Evolutionary conservation across 176 grass and related monocot species (phyloP).

Genomic region (Triticum dicoccoides): DNA sequence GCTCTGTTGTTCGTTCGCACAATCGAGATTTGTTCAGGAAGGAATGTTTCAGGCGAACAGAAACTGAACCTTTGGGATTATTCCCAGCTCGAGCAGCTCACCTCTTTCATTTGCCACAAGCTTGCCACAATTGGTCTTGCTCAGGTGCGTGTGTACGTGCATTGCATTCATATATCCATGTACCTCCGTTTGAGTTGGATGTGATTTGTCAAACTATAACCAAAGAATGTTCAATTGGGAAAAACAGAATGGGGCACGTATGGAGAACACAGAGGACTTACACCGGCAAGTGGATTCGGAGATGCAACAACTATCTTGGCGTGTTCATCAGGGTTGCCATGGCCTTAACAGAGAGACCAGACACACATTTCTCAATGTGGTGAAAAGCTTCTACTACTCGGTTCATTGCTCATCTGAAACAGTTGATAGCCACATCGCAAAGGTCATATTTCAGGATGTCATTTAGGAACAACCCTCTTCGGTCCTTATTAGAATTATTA

Average conservation of each 20-base stretch:
- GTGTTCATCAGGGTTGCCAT: neutral
- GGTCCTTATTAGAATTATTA: too few relatives aligned
- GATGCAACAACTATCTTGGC: slow-evolving; percentile 23
- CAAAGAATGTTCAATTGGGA: neutral
- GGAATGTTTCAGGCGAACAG: neutral
- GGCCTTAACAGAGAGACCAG: neutral
- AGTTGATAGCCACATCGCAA: slow-evolving; percentile 11
- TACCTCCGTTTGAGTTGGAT: neutral
- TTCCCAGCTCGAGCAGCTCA: slow-evolving; percentile 8
- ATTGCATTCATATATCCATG: neutral
- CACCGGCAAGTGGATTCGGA: neutral
- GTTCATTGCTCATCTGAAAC: slow-evolving; percentile 8
- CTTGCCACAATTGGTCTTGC: neutral
- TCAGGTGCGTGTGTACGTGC: neutral
- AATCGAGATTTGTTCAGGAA: slow-evolving; percentile 43
- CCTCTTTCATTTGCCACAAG: slow-evolving; percentile 36
- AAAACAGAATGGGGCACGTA: neutral
- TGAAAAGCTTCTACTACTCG: slow-evolving; percentile 18
- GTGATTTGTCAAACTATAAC: neutral
- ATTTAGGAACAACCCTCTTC: neutral
- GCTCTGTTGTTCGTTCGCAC: slow-evolving; percentile 36
- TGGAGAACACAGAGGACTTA: neutral
- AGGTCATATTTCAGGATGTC: slow-evolving; percentile 9
- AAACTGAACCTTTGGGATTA: neutral
- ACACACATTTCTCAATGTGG: slow-evolving; percentile 26